Base-by-base conservation (phyloP, 768 basidiomycete genomes). In the Lentinula aciculospora region DNA sequence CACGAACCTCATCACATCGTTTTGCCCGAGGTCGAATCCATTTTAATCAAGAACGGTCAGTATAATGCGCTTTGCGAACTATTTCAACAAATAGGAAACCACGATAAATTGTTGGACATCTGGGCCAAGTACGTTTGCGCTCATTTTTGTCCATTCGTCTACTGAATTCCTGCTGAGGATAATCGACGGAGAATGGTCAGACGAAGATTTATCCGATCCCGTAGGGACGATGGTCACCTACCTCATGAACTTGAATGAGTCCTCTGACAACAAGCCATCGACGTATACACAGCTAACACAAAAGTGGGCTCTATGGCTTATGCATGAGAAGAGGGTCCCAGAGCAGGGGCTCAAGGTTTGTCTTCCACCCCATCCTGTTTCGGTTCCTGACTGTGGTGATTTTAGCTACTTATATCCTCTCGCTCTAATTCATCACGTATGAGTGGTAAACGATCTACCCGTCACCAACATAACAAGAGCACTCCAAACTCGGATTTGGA, bases 261-360 rank as follows among this genome's bases (percentile, higher is more conserved):
- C 81, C 25, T 65, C 72, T 2, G 49, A 50, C 36, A 53, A 40
- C 36, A 53, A 40, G 34, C 27, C 51, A 40, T 3, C 51, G 12
- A 13, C 36, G 9, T 21, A 37, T 10, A 25, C 34, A 13, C 34
- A 53, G 13, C 65, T 93, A 53, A 81, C 84, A 3, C 84, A 88
- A 60, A 78, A 81, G 53, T 94, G 93, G 85, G 88, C 82, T 2
- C 71, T 91, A 7, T 96, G 94, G 94, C 71, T 97, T 21, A 78
- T 85, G 2, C 51, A 37, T 23, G 51, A 53, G 25, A 81, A 79
- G 62, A 78, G 79, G 36, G 84, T 91, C 69, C 74, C 83, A 0
- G 84, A 88, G 25, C 81, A 79, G 44, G 92, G 86, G 3, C 69
- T 97, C 25, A 83, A 84, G 74, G 92, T 90, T 60, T 47, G 67